Base-by-base conservation (phyloP, 2,329 filamentous ascomycete species). In the Thelonectria discophora region DNA sequence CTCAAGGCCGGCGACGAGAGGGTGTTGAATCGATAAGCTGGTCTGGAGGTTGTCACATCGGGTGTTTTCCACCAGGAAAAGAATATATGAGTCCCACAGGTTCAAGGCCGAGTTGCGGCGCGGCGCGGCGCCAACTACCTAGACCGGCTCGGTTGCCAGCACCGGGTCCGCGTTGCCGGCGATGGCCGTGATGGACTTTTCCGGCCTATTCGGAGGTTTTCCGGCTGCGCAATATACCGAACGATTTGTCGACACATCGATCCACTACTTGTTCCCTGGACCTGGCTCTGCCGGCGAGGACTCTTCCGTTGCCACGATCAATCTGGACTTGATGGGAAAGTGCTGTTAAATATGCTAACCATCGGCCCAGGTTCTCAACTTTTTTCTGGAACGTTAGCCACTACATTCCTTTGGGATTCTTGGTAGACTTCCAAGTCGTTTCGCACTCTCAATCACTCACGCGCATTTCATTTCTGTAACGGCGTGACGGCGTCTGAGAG, bases 401-500 rank as follows among this genome's bases (percentile, higher is more conserved):
- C 73, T 74, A 77, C 75, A 72, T 75, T 77, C 75, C 76, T 76
- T 78, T 66, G 73, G 74, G 76, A 78, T 78, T 70, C 66, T 69
- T 72, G 75, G 73, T 77, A 76, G 73, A 74, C 70, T 68, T 74
- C 71, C 68, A 65, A 61, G 70, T 66, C 60, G 63, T 72, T 72
- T 71, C 65, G 62, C 69, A 71, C 42, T 60, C 55, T 54, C 66
- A 42, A 69, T 62, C 66, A 50, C 63, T 71, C 68, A 47, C 65
- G 71, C 73, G 72, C 72, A 74, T 71, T 72, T 66, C 66, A 65
- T 75, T 75, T 70, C 73, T 71, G 71, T 70, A 72, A 65, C 69
- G 76, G 77, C 76, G 78, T 78, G 76, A 75, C 70, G 77, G 77
- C 75, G 76, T 79, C 74, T 73, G 69, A 76, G 68, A 76, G 66